These are phyloP conservation scores for Sanghuangporus sanghuang DNA, from an alignment of 1,284 basidiomycete genomes.

Conservation along the genomic window DNA sequence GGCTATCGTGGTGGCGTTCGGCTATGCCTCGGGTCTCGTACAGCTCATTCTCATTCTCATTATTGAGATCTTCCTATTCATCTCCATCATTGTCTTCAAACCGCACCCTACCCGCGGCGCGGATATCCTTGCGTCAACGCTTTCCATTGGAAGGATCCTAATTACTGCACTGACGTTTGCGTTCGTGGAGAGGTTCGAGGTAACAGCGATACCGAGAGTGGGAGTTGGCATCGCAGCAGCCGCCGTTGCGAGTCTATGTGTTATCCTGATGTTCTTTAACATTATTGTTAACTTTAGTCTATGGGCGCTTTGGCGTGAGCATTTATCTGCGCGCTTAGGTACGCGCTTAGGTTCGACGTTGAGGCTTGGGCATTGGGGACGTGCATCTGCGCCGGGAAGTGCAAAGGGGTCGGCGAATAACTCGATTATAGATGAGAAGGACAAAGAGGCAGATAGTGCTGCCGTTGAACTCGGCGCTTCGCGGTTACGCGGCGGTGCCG, in stretches of 20 bases:
- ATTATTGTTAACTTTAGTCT: constrained; percentile 41
- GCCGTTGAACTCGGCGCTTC: not conserved
- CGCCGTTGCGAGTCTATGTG: constrained; percentile 42
- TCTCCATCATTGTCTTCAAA: constrained; percentile 47
- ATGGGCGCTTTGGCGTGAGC: constrained; percentile 24
- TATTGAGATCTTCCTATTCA: constrained; percentile 60
- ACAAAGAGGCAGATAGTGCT: not conserved
- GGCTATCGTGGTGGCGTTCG: constrained; percentile 73
- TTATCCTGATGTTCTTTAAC: constrained; percentile 58
- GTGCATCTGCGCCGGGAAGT: not conserved
- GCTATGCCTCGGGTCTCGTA: constrained; percentile 53
- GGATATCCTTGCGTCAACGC: constrained; percentile 58
- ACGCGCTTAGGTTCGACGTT: constrained; percentile 22
- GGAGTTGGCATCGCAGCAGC: constrained; percentile 34
- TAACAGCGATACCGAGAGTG: constrained; percentile 71
- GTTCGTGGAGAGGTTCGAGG: constrained; percentile 53
- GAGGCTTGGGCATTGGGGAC: constrained; percentile 19
- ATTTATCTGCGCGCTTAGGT: constrained; percentile 18
- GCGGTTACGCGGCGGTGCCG: constrained; percentile 21
- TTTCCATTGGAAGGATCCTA: constrained; percentile 58
- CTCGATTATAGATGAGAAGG: constrained; percentile 5
- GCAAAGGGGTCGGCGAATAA: not conserved
- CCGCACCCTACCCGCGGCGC: constrained; percentile 54
- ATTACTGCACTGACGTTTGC: constrained; percentile 61
- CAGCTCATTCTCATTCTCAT: constrained; percentile 71